Conservation (phyloP, 2,329 filamentous ascomycete genomes). For the Cercospora beticola region DNA sequence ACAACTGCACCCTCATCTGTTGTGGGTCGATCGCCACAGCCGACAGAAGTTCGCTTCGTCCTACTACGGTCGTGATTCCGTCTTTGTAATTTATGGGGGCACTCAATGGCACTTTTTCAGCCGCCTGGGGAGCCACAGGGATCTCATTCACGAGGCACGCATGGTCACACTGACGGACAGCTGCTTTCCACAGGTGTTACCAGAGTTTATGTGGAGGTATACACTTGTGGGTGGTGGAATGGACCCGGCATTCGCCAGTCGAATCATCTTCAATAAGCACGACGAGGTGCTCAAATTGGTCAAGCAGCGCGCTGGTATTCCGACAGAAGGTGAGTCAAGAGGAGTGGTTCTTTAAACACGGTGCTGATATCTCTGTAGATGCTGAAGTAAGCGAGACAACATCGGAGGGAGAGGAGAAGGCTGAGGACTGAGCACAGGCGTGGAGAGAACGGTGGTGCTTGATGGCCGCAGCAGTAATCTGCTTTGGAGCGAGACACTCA, state of each 20-base stretch:
- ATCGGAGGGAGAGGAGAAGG: neutral
- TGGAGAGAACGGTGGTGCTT: neutral
- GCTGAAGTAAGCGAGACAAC: neutral
- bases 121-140: neutral
- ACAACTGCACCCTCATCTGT: neutral
- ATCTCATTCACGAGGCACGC: neutral
- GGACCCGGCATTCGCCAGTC: neutral
- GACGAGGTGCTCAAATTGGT: neutral
- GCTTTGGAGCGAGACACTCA: neutral
- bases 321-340: neutral
- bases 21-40: neutral
- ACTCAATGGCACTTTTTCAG: fast-evolving
- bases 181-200: too few relatives aligned
- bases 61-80: neutral
- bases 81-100: neutral
- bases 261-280: neutral
- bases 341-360: neutral
- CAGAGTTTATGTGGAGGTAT: neutral
- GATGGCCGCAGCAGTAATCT: neutral
- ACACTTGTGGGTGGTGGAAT: neutral
- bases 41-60: neutral
- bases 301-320: neutral
- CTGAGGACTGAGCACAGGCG: neutral
- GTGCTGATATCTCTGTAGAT: neutral
- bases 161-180: too few relatives aligned